Evolutionary conservation across 2,329 filamentous ascomycete species (phyloP), one percentile per base, ranked within the genome.

Genomic region (Penicillium sp.): DNA sequence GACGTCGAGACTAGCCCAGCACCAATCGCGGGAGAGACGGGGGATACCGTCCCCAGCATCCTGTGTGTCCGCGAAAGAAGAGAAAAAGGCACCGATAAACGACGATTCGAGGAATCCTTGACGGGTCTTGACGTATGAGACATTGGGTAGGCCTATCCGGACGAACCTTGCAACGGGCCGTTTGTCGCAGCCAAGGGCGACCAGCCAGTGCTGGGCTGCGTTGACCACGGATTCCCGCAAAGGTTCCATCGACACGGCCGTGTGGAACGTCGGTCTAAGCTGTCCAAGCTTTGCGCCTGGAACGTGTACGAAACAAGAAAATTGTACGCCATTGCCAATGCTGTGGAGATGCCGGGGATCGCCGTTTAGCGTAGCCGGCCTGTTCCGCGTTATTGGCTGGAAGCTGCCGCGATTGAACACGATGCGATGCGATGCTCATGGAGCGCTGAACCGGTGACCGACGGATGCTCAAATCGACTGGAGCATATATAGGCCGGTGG

Each of bases 1-100:
- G 60, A 64, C 60, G 57, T 61, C 43, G 56, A 51, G 39, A 39
- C 25, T 31, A 52, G 48, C 47, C n/a, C n/a, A n/a, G n/a, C n/a
- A 58, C 52, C 39, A 30, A 40, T 38, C 34, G 37, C 25, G 29
- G n/a, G 14, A 28, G 18, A 17, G 13, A 26, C 4, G 35, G 33
- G 13, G n/a, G 27, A 25, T 25, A 42, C 25, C 31, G 15, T 7
- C 32, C 28, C 17, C 13, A 7, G 28, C 14, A 18, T 9, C 14
- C 28, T 15, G 10, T 9, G 4, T 4, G 28, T 31, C 6, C 6
- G 28, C 7, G 14, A 8, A n/a, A 16, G n/a, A 21, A n/a, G 10
- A 18, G 13, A 6, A 19, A 34, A 26, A 36, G 36, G 36, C 6
- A 49, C 38, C 17, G 36, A 15, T 13, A 28, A 21, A 19, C 35